These are phyloP conservation scores for Lepidium aucheri DNA, from an alignment of 345 rosid species.

Conservation along the genomic window DNA sequence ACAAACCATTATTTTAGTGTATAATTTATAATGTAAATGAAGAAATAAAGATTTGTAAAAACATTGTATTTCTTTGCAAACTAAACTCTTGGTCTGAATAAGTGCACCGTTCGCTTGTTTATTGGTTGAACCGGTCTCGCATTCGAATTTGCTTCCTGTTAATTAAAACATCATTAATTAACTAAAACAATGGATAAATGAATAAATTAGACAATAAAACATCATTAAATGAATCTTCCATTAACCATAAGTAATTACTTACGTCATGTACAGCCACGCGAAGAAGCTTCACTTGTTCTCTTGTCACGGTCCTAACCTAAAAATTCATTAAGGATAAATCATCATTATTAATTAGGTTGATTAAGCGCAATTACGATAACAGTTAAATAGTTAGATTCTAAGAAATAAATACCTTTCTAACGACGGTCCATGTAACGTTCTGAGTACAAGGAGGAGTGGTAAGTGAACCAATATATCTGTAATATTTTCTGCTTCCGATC, in stretches of 20 bases:
- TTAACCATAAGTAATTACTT: conserved; percentile 14
- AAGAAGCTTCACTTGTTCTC: conserved; percentile 53
- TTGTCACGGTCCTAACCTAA: conserved; percentile 43
- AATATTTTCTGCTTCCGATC: conserved; percentile 57
- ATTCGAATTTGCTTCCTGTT: conserved; percentile 6
- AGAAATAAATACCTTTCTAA: conserved; percentile 39
- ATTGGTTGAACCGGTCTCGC: conserved; percentile 27
- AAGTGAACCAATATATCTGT: conserved; percentile 77
- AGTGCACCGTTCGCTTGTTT: conserved; percentile 10
- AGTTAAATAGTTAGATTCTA: no score
- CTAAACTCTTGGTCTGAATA: conserved; percentile 18
- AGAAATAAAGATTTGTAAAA: not conserved
- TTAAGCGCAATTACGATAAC: not conserved
- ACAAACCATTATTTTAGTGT: not conserved
- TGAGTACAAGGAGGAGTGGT: conserved; percentile 84
- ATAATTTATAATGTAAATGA: not conserved
- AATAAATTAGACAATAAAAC: not conserved
- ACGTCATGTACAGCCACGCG: conserved; percentile 86
- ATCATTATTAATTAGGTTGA: not conserved
- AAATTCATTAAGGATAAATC: not conserved
- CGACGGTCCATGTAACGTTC: conserved; percentile 63
- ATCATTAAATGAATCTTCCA: not conserved
- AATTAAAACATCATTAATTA: not conserved
- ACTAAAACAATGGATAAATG: not conserved
- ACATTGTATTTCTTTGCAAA: not conserved